Conservation (phyloP, 1,284 basidiomycete genomes). For the Prillingera fragicola region DNA sequence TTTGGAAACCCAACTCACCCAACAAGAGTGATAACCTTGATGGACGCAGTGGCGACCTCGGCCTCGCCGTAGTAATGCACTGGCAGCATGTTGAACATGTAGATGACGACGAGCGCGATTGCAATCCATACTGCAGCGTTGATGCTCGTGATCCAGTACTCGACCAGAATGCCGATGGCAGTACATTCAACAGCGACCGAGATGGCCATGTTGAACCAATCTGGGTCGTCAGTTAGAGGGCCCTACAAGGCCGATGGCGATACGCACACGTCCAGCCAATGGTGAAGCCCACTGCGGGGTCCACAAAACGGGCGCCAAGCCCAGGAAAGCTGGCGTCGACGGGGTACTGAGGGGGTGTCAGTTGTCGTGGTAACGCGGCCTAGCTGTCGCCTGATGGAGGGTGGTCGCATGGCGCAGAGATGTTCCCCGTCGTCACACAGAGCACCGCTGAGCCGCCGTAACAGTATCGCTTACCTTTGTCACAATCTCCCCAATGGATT, state of each 20-base stretch:
- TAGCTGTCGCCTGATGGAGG: too few relatives aligned
- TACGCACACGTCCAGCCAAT: conserved; percentile 66
- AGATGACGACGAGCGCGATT: conserved; percentile 63
- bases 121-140: conserved; percentile 67
- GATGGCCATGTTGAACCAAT: conserved; percentile 65
- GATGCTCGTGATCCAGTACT: conserved; percentile 59
- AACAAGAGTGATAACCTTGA: conserved; percentile 69
- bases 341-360: too few relatives aligned
- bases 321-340: conserved; percentile 15
- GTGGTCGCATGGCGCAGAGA: too few relatives aligned
- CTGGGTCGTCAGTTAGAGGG: neutral
- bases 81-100: conserved; percentile 40
- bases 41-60: conserved; percentile 54
- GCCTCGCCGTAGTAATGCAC: conserved; percentile 36
- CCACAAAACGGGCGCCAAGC: conserved; percentile 24
- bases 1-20: neutral
- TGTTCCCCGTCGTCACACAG: too few relatives aligned
- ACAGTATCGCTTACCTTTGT: conserved; percentile 9
- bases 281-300: conserved; percentile 71
- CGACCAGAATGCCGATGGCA: conserved; percentile 67
- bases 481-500: conserved; percentile 13
- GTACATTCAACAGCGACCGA: conserved; percentile 72
- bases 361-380: too few relatives aligned
- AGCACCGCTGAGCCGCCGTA: too few relatives aligned
- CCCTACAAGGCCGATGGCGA: neutral